Base-by-base conservation (phyloP, 352 stramenopile genomes). In the Phytophthora cajani region DNA sequence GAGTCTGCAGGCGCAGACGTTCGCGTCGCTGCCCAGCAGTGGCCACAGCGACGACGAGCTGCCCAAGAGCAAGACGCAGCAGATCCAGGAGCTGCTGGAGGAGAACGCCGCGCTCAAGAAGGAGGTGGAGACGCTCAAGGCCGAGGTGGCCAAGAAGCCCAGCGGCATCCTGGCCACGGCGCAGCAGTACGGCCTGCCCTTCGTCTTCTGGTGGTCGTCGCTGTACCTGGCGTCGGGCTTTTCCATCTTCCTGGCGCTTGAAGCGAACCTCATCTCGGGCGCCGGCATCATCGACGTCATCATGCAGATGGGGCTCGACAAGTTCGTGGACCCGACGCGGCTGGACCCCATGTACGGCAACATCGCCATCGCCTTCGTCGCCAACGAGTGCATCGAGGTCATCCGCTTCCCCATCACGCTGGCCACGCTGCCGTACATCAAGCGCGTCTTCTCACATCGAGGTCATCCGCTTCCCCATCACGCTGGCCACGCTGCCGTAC, bases 311-410 rank as follows among this genome's bases (percentile, higher is more conserved):
- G 89, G 90, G 0, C 75, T 96, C 21, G 89, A 97, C 74, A 78
- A 79, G 42, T 79, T 90, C 64, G 85, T 97, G 51, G 88, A 96
- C 73, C 75, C 89, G 7, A 69, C 79, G 58, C 75, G 74, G 27
- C 70, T 97, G 14, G 87, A 97, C 80, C 91, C 91, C 38, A 93
- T 81, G 52, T 90, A 97, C 67, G 88, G 90, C 44, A 97, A 97
- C 77, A 85, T 96, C 36, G 89, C 89, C 63, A 81, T 97, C 53
- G 88, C 91, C 33, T 77, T 95, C 40, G 80, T 97, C 19, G 74
- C 95, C 55, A 97, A 97, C 80, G 91, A 97, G 69, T 82, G 69
- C 54, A 56, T 97, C 56, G 91, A 97, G 72, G 74, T 92, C 32
- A 65, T 97, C 23, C 91, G 91, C 17, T 94, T 97, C 71, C 87